Evolutionary conservation across 495 filamentous ascomycete species (phyloP).

Genomic region (Lasiosphaeriaceae sp.): DNA sequence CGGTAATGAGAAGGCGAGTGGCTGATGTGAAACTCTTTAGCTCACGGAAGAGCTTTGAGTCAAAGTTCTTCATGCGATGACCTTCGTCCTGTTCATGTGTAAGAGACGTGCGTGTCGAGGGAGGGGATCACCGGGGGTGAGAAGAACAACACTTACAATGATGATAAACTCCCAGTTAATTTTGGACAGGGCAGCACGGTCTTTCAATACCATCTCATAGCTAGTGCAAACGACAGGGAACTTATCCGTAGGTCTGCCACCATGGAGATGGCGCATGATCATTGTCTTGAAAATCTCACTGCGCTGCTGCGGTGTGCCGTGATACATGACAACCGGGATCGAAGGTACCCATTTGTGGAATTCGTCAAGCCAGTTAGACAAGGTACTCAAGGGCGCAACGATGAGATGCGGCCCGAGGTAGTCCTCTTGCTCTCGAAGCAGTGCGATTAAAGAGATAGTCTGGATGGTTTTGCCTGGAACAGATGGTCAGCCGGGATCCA

Average conservation of each 20-base stretch:
- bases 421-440: slow-evolving; percentile 78
- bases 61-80: slow-evolving; percentile 94
- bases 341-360: slow-evolving; percentile 84
- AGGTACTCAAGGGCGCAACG: slow-evolving; percentile 81
- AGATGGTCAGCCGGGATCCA: background rate
- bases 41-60: slow-evolving; percentile 85
- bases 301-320: slow-evolving; percentile 73
- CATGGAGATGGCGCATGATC: slow-evolving; percentile 54
- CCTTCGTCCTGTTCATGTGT: slow-evolving; percentile 69
- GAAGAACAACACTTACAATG: slow-evolving; percentile 54
- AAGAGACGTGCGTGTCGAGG: background rate
- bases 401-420: slow-evolving; percentile 84
- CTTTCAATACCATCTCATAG: slow-evolving; percentile 93
- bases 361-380: slow-evolving; percentile 96
- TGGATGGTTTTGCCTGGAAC: slow-evolving; percentile 75
- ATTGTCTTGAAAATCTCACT: slow-evolving; percentile 62
- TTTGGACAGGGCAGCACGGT: slow-evolving; percentile 70
- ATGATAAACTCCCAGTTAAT: slow-evolving; percentile 97
- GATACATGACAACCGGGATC: slow-evolving; percentile 85
- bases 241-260: slow-evolving; percentile 45
- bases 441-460: slow-evolving; percentile 85
- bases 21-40: slow-evolving; percentile 83
- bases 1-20: slow-evolving; percentile 87
- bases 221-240: slow-evolving; percentile 92
- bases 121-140: slow-evolving; percentile 3